A percentile compares a stretch with the other conserved stretches of the same genome.
Evolutionary conservation across 2,329 filamentous ascomycete genomes (phyloP).

Genomic region (Cercospora nicotianae): DNA sequence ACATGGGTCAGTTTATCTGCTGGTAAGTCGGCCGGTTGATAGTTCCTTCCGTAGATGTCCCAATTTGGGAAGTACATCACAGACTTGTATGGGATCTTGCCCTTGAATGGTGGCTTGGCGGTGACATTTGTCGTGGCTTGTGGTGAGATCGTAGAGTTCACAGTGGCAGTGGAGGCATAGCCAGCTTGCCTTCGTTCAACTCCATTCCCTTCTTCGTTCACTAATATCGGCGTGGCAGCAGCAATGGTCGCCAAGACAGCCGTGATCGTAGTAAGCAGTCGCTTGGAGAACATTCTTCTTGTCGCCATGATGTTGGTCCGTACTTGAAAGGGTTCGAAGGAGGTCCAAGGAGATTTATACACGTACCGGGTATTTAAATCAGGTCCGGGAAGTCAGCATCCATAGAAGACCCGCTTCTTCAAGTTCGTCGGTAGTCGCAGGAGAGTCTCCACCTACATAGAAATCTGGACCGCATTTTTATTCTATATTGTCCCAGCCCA

Average conservation of each 20-base stretch:
- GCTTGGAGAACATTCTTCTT: not conserved
- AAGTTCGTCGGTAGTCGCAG: conserved; percentile 8
- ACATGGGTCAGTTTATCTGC: conserved; percentile 81
- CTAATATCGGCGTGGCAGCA: conserved; percentile 1
- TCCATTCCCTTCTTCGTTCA: not conserved
- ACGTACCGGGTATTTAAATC: not conserved
- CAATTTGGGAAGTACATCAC: conserved; percentile 31
- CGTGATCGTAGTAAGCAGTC: conserved; percentile 2
- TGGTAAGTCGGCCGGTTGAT: conserved; percentile 80
- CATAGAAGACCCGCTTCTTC: not conserved
- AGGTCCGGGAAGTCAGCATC: not conserved
- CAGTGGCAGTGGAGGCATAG: not conserved
- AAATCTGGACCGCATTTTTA: conserved; percentile 14
- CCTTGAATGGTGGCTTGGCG: not conserved
- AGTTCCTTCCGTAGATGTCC: conserved; percentile 55
- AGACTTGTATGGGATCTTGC: conserved; percentile 19
- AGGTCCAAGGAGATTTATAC: not conserved
- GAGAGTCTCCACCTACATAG: conserved; percentile 11
- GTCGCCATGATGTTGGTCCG: not conserved
- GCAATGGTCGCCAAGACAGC: conserved; percentile 2
- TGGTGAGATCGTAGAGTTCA: not conserved
- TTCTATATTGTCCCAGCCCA: conserved; percentile 11
- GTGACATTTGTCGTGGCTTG: not conserved
- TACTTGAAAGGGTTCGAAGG: not conserved
- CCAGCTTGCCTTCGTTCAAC: not conserved